Evolutionary conservation across 495 filamentous ascomycete genomes (phyloP).

Genomic region (Paragyromitra xinjiangensis): DNA sequence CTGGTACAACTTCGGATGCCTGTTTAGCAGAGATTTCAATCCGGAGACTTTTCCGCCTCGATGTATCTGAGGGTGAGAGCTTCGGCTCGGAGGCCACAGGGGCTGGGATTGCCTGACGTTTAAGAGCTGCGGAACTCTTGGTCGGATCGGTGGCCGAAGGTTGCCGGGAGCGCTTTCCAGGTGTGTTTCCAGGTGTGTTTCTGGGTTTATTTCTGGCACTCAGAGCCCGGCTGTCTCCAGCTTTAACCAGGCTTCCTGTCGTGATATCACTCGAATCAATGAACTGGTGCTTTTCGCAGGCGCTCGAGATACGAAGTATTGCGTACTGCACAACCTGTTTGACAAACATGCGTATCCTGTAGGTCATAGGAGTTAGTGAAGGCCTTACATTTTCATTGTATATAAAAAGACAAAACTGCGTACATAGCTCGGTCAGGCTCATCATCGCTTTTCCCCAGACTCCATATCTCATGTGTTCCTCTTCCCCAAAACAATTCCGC

Average conservation of each 20-base stretch:
- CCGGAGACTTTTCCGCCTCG: no score
- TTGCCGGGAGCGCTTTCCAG: no score
- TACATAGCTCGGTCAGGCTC: background rate
- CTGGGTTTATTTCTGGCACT: background rate
- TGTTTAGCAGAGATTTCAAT: no score
- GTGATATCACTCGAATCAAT: background rate
- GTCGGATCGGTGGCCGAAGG: no score
- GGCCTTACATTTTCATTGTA: background rate
- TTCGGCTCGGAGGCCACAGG: no score
- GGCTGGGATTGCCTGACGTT: no score
- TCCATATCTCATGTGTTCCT: background rate
- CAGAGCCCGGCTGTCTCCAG: no score
- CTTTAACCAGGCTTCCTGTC: background rate
- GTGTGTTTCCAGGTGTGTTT: background rate
- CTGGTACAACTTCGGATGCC: no score
- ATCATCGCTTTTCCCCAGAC: background rate
- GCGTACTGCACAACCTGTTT: background rate
- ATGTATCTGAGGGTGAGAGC: no score
- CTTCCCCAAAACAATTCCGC: background rate
- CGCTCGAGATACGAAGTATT: background rate
- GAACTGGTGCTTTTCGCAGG: background rate
- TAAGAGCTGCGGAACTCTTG: no score
- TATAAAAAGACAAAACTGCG: background rate
- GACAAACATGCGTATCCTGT: conserved; percentile 1
- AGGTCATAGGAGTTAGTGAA: background rate